Conservation (phyloP, 1,284 basidiomycete species). For the Vanrija sp. region DNA sequence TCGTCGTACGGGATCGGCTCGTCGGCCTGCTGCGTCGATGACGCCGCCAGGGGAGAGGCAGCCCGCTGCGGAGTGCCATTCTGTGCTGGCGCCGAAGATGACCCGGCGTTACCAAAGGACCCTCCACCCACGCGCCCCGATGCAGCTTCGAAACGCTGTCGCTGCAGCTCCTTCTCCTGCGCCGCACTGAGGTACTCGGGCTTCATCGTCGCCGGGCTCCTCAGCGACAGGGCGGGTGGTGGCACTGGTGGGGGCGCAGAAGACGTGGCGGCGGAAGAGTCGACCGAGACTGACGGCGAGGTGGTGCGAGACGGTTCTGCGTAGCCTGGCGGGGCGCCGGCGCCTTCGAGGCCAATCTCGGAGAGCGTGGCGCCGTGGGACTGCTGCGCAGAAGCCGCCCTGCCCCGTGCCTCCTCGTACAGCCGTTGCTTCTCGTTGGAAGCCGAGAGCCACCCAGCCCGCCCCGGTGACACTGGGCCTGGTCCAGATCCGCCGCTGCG, state of each 20-base stretch:
- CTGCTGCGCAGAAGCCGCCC: slow-evolving; percentile 54
- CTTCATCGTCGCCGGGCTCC: neutral
- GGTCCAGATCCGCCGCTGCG: neutral
- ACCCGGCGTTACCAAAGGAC: no score
- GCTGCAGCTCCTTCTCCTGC: slow-evolving; percentile 21
- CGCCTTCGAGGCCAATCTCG: slow-evolving; percentile 29
- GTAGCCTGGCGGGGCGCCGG: slow-evolving; percentile 31
- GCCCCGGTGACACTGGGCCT: neutral
- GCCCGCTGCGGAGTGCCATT: no score
- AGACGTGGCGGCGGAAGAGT: neutral
- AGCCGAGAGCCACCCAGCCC: slow-evolving; percentile 16
- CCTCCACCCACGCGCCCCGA: neutral
- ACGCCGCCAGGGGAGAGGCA: neutral
- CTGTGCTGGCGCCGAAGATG: no score
- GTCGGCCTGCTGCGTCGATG: neutral
- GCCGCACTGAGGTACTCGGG: slow-evolving; percentile 14
- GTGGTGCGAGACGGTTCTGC: neutral
- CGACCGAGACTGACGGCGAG: neutral
- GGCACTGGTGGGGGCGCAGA: neutral
- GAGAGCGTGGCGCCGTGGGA: slow-evolving; percentile 31
- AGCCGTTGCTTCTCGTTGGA: slow-evolving; percentile 53
- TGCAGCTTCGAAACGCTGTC: slow-evolving; percentile 18
- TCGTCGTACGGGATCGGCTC: slow-evolving; percentile 16
- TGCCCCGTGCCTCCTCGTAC: slow-evolving; percentile 62
- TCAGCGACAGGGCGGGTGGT: neutral